Evolutionary conservation across 2,329 filamentous ascomycete species (phyloP), one percentile per base, ranked within the genome.

Genomic region (Pseudogymnoascus sp.): DNA sequence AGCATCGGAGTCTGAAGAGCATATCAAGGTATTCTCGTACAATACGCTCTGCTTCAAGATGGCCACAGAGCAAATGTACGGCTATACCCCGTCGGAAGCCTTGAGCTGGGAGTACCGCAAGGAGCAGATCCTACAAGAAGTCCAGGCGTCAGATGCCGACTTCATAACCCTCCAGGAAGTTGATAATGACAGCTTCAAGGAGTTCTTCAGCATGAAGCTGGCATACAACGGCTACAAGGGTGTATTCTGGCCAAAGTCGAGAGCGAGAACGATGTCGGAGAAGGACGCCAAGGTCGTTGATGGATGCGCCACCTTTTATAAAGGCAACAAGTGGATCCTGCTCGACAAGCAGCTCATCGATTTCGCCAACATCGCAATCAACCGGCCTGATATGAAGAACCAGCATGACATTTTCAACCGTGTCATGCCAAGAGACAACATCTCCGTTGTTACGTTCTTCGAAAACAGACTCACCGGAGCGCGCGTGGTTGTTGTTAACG

Each of bases 321-420:
- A 96, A 78, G 87, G 87, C 73, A 92, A 86, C 82, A 97, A 97
- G 78, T 97, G 89, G 76, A 90, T 97, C 65, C 78, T 96, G 64
- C 83, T 99, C 23, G 93, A 97, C 78, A 97, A 97, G 79, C 90
- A 96, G 72, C 79, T 96, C 66, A 88, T 99, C 71, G 92, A 97
- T 75, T 96, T 97, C 73, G 88, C 90, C 38, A 89, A 91, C 64
- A 90, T 91, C 63, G 93, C 93, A 67, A 96, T 99, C 76, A 94
- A 95, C 73, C 83, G 94, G 67, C 91, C 92, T 2, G 94, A 97
- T 73, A 96, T 97, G 85, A 97, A 97, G 78, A 91, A 92, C 63
- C 91, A 96, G 71, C 91, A 96, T 73, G 94, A 99, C 71, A 93
- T 97, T 63, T 97, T 96, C 82, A 99, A 99, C 75, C 89, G 94